Evolutionary conservation across 192 early-diverging fungal genomes (phyloP).

Genomic region (Linnemannia schmuckeri): DNA sequence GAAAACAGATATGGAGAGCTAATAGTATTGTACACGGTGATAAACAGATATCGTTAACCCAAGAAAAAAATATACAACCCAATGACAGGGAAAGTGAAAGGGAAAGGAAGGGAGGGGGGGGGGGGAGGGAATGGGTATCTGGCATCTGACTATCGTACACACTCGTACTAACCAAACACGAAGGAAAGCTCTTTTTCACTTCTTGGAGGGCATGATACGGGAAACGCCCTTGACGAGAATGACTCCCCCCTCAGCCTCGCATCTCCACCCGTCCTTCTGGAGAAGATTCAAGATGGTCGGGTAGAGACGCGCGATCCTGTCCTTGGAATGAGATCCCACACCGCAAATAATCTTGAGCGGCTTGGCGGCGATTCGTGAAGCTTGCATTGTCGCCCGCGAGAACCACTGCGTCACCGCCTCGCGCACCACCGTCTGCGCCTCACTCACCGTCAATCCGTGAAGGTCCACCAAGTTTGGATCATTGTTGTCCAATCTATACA

Average conservation of each 20-base stretch:
- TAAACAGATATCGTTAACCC: neutral
- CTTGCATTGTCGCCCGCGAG: slow-evolving; percentile 57
- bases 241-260: slow-evolving; percentile 66
- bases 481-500: slow-evolving; percentile 54
- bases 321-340: slow-evolving; percentile 73
- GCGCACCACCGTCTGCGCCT: slow-evolving; percentile 70
- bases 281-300: slow-evolving; percentile 64
- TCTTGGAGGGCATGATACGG: slow-evolving; percentile 15
- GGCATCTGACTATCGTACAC: neutral
- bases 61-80: neutral
- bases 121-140: neutral
- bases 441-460: slow-evolving; percentile 73
- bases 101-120: neutral
- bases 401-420: slow-evolving; percentile 75
- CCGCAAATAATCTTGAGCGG: slow-evolving; percentile 79
- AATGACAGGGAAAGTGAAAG: neutral
- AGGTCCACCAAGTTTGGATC: slow-evolving; percentile 75
- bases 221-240: slow-evolving; percentile 64
- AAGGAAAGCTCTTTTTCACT: neutral
- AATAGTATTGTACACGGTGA: neutral
- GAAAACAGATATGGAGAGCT: neutral
- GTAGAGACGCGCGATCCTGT: slow-evolving; percentile 67
- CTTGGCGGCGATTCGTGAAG: slow-evolving; percentile 26
- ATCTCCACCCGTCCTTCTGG: slow-evolving; percentile 67
- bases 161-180: neutral